Conservation (phyloP, 1,284 basidiomycete genomes). For the Trametes versicolor region DNA sequence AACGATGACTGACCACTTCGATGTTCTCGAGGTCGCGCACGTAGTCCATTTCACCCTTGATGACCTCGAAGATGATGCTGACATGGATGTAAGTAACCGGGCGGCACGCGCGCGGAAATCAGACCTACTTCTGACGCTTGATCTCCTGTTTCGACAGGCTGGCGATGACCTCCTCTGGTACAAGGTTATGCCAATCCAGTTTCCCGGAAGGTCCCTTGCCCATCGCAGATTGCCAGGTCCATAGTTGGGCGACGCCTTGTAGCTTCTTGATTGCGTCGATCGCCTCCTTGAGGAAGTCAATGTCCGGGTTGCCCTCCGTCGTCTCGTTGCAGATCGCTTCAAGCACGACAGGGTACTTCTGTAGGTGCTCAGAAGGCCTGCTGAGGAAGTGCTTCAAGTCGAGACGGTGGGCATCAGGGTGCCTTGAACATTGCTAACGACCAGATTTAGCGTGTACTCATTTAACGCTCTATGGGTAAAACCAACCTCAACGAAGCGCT, state of each 20-base stretch:
- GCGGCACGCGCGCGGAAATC: neutral
- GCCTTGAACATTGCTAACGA: slow-evolving; percentile 61
- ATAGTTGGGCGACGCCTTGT: slow-evolving; percentile 79
- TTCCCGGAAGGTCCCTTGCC: slow-evolving; percentile 77
- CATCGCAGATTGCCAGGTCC: slow-evolving; percentile 90
- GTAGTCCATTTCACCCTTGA: slow-evolving; percentile 96
- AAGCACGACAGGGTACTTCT: slow-evolving; percentile 89
- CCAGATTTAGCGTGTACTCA: neutral
- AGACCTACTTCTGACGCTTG: slow-evolving; percentile 86
- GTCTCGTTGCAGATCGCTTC: slow-evolving; percentile 90
- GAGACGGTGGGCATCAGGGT: slow-evolving; percentile 79
- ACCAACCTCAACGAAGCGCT: slow-evolving; percentile 86
- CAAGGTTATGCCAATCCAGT: slow-evolving; percentile 90
- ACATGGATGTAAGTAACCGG: slow-evolving; percentile 6
- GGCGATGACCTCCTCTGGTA: slow-evolving; percentile 72
- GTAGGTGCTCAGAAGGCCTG: slow-evolving; percentile 88
- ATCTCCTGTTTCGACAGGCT: slow-evolving; percentile 79
- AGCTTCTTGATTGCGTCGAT: slow-evolving; percentile 82
- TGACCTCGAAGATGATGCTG: slow-evolving; percentile 94
- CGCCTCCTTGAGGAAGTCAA: slow-evolving; percentile 80
- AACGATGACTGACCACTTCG: slow-evolving; percentile 65
- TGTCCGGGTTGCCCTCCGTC: slow-evolving; percentile 79
- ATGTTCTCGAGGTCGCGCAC: slow-evolving; percentile 93
- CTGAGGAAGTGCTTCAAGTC: slow-evolving; percentile 91
- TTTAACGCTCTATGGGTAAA: neutral